Percentiles rank a stretch among this genome's conserved stretches.
These are phyloP conservation scores for Leccinum fibrillosum DNA, from an alignment of 768 basidiomycete genomes.

Conservation along the genomic window DNA sequence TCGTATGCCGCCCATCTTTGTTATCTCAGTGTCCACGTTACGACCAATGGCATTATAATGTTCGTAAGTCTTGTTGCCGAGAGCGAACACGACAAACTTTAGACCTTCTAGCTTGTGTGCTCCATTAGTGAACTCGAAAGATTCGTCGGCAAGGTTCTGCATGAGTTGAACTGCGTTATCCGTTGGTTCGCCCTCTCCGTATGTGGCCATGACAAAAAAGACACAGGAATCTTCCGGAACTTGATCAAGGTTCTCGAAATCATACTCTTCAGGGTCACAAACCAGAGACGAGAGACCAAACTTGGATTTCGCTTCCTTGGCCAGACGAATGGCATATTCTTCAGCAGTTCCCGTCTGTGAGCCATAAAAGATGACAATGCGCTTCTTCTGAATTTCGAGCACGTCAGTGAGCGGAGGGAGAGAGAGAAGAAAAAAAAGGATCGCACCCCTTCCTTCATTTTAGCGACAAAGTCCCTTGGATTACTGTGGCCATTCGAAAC, in stretches of 20 bases:
- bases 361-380: conserved; percentile 95
- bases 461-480: conserved; percentile 90
- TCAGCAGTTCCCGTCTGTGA: conserved; percentile 99
- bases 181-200: conserved; percentile 98
- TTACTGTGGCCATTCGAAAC: conserved; percentile 68
- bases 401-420: conserved; percentile 2
- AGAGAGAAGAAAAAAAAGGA: not conserved
- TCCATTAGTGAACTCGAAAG: conserved; percentile 84
- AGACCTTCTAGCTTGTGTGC: conserved; percentile 73
- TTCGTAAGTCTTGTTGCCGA: conserved; percentile 93
- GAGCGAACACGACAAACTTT: conserved; percentile 92
- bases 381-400: conserved; percentile 72
- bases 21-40: conserved; percentile 68
- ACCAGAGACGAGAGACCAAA: conserved; percentile 95
- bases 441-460: conserved; percentile 90
- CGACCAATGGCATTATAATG: conserved; percentile 92
- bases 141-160: conserved; percentile 85
- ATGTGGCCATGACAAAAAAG: conserved; percentile 97
- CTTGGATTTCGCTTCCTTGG: conserved; percentile 96
- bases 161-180: conserved; percentile 95
- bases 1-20: conserved; percentile 76
- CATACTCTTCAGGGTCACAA: conserved; percentile 98
- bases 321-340: conserved; percentile 95
- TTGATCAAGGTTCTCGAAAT: conserved; percentile 93
- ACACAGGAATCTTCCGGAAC: conserved; percentile 84